These are phyloP conservation scores for Casuarina cunninghamiana DNA, from an alignment of 306 rosid genomes.

Conservation along the genomic window DNA sequence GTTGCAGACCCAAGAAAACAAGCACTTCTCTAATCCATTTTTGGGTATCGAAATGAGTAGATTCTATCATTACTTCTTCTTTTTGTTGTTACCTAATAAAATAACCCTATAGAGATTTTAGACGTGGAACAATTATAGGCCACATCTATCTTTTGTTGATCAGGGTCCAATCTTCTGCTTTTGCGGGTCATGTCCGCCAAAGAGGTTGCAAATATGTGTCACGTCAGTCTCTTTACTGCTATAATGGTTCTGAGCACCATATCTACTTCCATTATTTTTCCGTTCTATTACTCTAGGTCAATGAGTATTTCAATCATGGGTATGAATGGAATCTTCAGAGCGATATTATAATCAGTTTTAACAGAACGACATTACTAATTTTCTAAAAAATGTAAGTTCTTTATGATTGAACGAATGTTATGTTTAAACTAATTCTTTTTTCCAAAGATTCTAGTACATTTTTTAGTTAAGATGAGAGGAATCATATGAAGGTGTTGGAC, in stretches of 20 bases:
- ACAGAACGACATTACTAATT: too few species aligned
- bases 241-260: neutral
- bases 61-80: too few species aligned
- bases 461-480: too few species aligned
- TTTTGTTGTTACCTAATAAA: too few species aligned
- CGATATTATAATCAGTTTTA: too few species aligned
- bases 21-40: neutral
- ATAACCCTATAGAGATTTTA: neutral
- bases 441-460: too few species aligned
- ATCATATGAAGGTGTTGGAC: too few species aligned
- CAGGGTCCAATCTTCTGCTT: neutral
- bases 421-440: too few species aligned
- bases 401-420: too few species aligned
- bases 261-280: neutral
- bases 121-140: neutral
- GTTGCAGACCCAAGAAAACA: neutral
- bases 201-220: neutral
- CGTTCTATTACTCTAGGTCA: neutral
- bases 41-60: neutral
- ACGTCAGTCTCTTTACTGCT: neutral
- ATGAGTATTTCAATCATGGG: neutral
- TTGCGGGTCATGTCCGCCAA: conserved; percentile 17
- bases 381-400: too few species aligned
- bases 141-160: neutral
- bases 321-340: too few species aligned